A percentile compares a stretch with the other conserved stretches of the same genome.
Evolutionary conservation across 148 eudicot genomes (phyloP).

Genomic region (Nyssa sinensis): DNA sequence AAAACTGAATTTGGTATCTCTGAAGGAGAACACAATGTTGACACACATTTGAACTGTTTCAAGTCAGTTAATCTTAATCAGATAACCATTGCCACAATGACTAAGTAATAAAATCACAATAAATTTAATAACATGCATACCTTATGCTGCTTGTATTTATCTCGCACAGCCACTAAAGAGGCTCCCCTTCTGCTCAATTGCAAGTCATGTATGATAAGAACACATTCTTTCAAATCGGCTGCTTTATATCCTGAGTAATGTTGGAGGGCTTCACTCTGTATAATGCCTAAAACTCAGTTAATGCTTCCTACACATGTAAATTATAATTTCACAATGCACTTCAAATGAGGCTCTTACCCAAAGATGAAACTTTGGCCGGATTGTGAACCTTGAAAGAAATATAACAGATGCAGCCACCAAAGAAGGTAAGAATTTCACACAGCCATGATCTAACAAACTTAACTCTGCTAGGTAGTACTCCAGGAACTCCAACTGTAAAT

Average conservation of each 20-base stretch:
- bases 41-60: constrained; percentile 72
- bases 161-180: constrained; percentile 59
- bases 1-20: constrained; percentile 54
- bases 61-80: constrained; percentile 18
- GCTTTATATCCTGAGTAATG: constrained; percentile 63
- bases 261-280: constrained; percentile 56
- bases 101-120: background rate
- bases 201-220: constrained; percentile 65
- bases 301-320: background rate
- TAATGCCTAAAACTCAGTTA: background rate
- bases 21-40: constrained; percentile 46
- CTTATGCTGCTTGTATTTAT: constrained; percentile 85
- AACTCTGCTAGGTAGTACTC: constrained; percentile 82
- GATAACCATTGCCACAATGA: background rate
- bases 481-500: constrained; percentile 64
- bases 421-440: constrained; percentile 79
- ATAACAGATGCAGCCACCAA: constrained; percentile 77
- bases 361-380: constrained; percentile 52
- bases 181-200: constrained; percentile 61
- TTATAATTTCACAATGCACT: background rate
- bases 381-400: constrained; percentile 71
- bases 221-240: constrained; percentile 74
- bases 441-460: constrained; percentile 75
- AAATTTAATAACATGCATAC: constrained; percentile 26
- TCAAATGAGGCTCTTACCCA: constrained; percentile 50